Base-by-base conservation (phyloP, 495 filamentous ascomycete genomes). In the Hamigera avellanea region DNA sequence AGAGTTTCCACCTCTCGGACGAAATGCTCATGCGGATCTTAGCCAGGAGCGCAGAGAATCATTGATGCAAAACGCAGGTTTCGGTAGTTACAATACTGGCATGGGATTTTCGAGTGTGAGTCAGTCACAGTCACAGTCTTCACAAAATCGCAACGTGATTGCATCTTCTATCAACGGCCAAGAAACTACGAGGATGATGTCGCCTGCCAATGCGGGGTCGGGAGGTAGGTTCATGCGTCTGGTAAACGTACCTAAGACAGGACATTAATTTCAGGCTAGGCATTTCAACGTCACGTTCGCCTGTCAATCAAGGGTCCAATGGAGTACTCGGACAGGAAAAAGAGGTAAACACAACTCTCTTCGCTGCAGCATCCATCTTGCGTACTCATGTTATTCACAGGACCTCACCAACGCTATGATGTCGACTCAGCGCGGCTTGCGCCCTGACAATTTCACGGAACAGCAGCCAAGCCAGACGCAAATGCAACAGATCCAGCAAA, bases 1-100 rank as follows among this genome's bases (percentile, higher is more conserved):
- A 15, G 86, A 93, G 8, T 93, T 93, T 36, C 87, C 87, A 29
- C 81, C 87, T 8, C 61, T 91, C 35, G 80, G 83, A 33, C 75
- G 83, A 39, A 78, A 75, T 38, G 67, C 69, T 18, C 73, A 78
- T 37, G 77, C 78, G 18, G 85, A 91, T 10, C 66, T 81, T 39
- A 75, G 72, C 18, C 79, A 80, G 42, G 82, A 85, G 42, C 72
- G 76, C 26, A 64, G 68, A 35, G 69, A 63, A 3, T 74, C 63
- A 44, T 46, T 86, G 53, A 75, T 81, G 59, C 80, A 79, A 42
- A 70, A 64, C 49, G 61, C 80, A 23, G 75, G 69, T 1, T 83
- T 85, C 52, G 76, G 76, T 18, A 61, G 60, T 37, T 75, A 69
- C 43, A 54, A 57, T 16, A 61, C 59, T 47, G 59, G 64, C 28